Conservation (phyloP, 2,329 filamentous ascomycete genomes). For the Fusarium sp. region DNA sequence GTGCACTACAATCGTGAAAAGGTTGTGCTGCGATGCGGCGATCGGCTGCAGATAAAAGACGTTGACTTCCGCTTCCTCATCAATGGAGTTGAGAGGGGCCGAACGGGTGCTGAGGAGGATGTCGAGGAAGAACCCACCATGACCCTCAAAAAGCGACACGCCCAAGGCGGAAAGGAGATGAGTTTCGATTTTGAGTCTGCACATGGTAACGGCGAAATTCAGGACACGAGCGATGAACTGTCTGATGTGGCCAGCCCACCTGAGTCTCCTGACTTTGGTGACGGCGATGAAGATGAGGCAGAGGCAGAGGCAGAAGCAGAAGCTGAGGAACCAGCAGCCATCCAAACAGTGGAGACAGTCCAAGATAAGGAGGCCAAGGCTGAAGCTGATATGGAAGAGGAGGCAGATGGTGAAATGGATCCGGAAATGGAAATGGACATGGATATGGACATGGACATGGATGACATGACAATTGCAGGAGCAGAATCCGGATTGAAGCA, state of each 20-base stretch:
- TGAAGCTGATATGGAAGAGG: slow-evolving; percentile 38
- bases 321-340: slow-evolving; percentile 36
- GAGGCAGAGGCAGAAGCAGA: slow-evolving; percentile 35
- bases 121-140: slow-evolving; percentile 58
- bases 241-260: slow-evolving; percentile 56
- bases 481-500: slow-evolving; percentile 42
- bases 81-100: slow-evolving; percentile 67
- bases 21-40: slow-evolving; percentile 69
- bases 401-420: slow-evolving; percentile 7
- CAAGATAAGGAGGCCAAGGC: slow-evolving; percentile 43
- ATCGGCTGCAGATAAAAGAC: slow-evolving; percentile 76
- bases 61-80: slow-evolving; percentile 75
- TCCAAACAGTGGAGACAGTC: slow-evolving; percentile 39
- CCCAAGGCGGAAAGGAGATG: slow-evolving; percentile 73
- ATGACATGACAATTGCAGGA: slow-evolving; percentile 38
- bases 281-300: slow-evolving; percentile 47
- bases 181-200: slow-evolving; percentile 77
- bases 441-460: slow-evolving; percentile 33
- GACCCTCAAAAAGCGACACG: slow-evolving; percentile 57
- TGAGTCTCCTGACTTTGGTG: slow-evolving; percentile 52
- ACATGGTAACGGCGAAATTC: slow-evolving; percentile 64
- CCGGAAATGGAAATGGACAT: slow-evolving; percentile 31
- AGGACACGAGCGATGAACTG: slow-evolving; percentile 64
- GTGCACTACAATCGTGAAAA: slow-evolving; percentile 63
- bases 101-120: slow-evolving; percentile 66